phyloP scores from a whole-genome alignment of 176 grass and related monocot genomes.

The Bromus sterilis region DNA sequence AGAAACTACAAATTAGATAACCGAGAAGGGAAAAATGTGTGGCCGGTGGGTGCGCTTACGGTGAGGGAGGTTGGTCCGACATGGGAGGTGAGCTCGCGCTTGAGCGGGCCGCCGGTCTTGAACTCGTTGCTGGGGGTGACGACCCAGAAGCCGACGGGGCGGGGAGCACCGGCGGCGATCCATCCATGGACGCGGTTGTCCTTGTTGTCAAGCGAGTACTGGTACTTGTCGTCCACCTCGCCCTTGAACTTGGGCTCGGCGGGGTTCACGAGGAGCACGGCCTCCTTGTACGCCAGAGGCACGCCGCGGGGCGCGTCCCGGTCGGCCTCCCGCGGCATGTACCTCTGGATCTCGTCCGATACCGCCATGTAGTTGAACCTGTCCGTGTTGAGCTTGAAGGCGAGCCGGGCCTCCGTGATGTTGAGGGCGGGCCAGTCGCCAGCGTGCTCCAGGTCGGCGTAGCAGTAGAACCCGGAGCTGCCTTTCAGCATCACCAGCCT shows the following conservation, averaged over 20 bases:
- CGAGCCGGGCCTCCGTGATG: constrained; percentile 37
- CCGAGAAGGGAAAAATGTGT: no score
- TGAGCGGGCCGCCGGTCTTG: constrained; percentile 60
- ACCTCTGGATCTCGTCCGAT: constrained; percentile 53
- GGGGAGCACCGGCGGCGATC: constrained; percentile 18
- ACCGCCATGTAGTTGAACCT: constrained; percentile 77
- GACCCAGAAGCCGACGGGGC: constrained; percentile 59
- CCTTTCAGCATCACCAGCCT: constrained; percentile 58
- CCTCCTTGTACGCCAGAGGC: constrained; percentile 70
- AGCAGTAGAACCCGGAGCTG: constrained; percentile 70
- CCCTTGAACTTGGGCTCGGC: constrained; percentile 43
- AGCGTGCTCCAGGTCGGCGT: constrained; percentile 51
- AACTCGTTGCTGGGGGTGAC: constrained; percentile 73
- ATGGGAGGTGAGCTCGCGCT: constrained; percentile 76
- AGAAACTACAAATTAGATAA: no score
- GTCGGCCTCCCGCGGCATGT: constrained; percentile 52
- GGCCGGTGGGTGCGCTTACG: constrained; percentile 14
- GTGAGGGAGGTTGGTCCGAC: constrained; percentile 62
- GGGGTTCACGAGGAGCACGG: constrained; percentile 53
- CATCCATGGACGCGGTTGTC: constrained; percentile 64
- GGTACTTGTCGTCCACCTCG: constrained; percentile 93
- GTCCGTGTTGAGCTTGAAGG: constrained; percentile 48
- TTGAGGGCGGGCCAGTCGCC: constrained; percentile 33
- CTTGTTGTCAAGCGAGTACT: constrained; percentile 61
- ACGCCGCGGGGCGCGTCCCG: constrained; percentile 20